phyloP scores from a whole-genome alignment of 192 early-diverging fungal genomes.

The Mortierella claussenii region DNA sequence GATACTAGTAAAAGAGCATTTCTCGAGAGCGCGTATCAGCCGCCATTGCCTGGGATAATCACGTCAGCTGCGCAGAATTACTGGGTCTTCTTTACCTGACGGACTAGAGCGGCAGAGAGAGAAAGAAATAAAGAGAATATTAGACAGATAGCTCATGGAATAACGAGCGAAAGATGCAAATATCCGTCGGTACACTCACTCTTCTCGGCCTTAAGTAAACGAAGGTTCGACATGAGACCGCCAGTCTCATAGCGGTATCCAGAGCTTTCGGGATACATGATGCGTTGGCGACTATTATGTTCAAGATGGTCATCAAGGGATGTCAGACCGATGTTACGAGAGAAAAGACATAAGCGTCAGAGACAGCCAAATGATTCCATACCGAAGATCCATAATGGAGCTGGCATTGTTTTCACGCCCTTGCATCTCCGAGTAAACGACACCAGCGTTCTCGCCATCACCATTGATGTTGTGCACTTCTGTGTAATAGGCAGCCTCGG shows the following conservation, averaged over 20 bases:
- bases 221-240: slow-evolving; percentile 66
- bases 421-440: slow-evolving; percentile 76
- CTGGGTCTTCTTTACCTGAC: too few species aligned
- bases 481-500: slow-evolving; percentile 66
- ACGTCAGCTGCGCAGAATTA: too few species aligned
- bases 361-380: slow-evolving; percentile 2
- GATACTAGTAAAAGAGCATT: too few species aligned
- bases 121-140: not conserved
- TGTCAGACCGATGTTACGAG: too few species aligned
- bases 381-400: slow-evolving; percentile 56
- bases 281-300: slow-evolving; percentile 52
- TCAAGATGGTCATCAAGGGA: not conserved
- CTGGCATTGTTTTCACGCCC: slow-evolving; percentile 61
- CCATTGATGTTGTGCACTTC: slow-evolving; percentile 74
- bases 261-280: slow-evolving; percentile 66
- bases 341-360: not conserved
- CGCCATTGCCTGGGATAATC: too few species aligned
- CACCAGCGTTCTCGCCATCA: slow-evolving; percentile 71
- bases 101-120: slow-evolving; percentile 8
- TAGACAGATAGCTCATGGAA: not conserved
- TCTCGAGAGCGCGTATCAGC: too few species aligned
- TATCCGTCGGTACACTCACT: slow-evolving; percentile 41
- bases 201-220: slow-evolving; percentile 66
- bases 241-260: slow-evolving; percentile 72
- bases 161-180: not conserved